These are phyloP conservation scores for Blepharisma stoltei DNA, from an alignment of 73 alveolate genomes.

Conservation along the genomic window DNA sequence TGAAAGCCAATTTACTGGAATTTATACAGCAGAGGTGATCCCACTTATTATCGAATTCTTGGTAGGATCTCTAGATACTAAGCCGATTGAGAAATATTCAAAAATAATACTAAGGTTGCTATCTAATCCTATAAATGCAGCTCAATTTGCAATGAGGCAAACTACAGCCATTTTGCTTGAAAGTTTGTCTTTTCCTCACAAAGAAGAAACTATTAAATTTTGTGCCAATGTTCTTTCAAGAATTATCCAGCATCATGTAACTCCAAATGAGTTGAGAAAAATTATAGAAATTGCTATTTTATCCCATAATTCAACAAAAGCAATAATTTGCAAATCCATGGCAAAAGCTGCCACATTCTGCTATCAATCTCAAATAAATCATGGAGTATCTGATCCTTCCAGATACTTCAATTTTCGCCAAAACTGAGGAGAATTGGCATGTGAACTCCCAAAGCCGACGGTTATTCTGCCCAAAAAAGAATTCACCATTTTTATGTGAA, in stretches of 20 bases:
- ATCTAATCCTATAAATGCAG: background rate
- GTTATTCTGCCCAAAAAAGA: no score
- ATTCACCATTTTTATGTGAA: no score
- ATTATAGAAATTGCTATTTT: background rate
- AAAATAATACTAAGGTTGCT: background rate
- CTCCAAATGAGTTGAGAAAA: slow-evolving; percentile 25
- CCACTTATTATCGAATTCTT: slow-evolving; percentile 1
- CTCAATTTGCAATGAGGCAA: slow-evolving; percentile 2
- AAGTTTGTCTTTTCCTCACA: background rate
- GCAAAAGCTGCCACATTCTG: no score
- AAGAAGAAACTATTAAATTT: background rate
- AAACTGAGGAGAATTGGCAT: no score
- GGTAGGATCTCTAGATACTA: background rate
- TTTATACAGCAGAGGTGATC: slow-evolving; percentile 6
- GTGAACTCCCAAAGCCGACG: no score
- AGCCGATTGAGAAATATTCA: background rate
- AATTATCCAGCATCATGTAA: slow-evolving; percentile 16
- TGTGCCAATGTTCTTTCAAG: background rate
- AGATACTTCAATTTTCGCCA: no score
- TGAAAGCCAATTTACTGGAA: background rate
- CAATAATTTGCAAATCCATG: no score
- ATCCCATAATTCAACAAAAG: no score
- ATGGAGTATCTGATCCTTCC: no score
- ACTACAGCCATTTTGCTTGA: slow-evolving; percentile 23
- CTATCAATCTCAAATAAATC: no score